phyloP scores from a whole-genome alignment of 306 rosid genomes.

The Hippophae gyantsensis region DNA sequence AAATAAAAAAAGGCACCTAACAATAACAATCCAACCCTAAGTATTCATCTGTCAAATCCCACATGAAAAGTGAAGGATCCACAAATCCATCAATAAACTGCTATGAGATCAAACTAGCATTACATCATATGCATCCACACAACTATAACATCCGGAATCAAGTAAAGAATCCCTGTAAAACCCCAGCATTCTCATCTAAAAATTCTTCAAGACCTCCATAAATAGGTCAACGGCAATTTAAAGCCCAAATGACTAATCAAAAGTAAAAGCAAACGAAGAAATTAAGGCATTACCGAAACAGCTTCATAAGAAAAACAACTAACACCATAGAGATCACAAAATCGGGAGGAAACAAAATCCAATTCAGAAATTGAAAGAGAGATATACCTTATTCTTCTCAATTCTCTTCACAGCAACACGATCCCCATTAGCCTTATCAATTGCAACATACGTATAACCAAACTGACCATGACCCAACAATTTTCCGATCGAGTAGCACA shows the following conservation, averaged over 20 bases:
- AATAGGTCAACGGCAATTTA: conserved; percentile 13
- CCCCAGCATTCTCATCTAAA: conserved; percentile 14
- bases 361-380: conserved; percentile 5
- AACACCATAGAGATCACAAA: conserved; percentile 2
- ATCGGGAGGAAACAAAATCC: conserved; percentile 3
- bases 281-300: not conserved
- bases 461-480: conserved; percentile 94
- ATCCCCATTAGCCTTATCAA: conserved; percentile 69
- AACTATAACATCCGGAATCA: conserved; percentile 19
- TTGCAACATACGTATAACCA: conserved; percentile 88
- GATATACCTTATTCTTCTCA: conserved; percentile 75
- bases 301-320: conserved; percentile 1
- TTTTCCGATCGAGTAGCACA: conserved; percentile 64
- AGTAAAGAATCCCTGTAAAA: conserved; percentile 4
- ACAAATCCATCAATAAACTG: conserved; percentile 12
- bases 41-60: conserved; percentile 14
- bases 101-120: conserved; percentile 5
- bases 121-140: conserved; percentile 11
- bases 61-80: conserved; percentile 17
- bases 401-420: conserved; percentile 92
- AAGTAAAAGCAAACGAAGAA: not conserved
- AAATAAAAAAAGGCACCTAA: conserved; percentile 3
- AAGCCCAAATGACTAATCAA: not conserved
- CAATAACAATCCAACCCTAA: conserved; percentile 10
- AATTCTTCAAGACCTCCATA: conserved; percentile 12